phyloP scores from a whole-genome alignment of 148 eudicot genomes.

The Rhododendron williamsianum region DNA sequence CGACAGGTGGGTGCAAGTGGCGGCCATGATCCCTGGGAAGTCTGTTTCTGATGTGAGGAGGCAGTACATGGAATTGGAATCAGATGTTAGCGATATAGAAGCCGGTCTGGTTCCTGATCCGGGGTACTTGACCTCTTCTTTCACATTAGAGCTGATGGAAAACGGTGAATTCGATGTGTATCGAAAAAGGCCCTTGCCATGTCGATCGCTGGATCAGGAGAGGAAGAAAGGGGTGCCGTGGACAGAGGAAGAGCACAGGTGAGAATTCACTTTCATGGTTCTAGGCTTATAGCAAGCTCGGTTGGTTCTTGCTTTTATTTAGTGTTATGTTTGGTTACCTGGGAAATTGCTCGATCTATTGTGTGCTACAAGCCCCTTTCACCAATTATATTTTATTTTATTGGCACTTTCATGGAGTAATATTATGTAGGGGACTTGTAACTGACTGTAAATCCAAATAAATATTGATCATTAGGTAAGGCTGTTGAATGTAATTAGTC shows the following conservation, averaged over 20 bases:
- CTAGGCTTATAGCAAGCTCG: neutral
- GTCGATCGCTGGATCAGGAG: constrained; percentile 61
- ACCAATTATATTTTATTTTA: neutral
- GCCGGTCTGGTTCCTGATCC: constrained; percentile 82
- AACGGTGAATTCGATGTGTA: constrained; percentile 30
- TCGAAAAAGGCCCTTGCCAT: constrained; percentile 28
- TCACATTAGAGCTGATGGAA: constrained; percentile 52
- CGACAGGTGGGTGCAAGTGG: constrained; percentile 70
- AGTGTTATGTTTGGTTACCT: neutral
- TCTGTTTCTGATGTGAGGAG: constrained; percentile 58
- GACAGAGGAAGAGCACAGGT: constrained; percentile 99
- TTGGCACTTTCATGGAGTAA: neutral
- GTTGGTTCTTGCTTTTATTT: neutral
- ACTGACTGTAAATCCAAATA: neutral
- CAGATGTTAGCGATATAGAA: constrained; percentile 78
- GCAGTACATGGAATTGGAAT: constrained; percentile 60
- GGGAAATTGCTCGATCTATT: neutral
- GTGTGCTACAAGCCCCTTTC: neutral
- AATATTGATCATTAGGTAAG: neutral
- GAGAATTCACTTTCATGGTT: neutral
- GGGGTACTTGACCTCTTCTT: constrained; percentile 59
- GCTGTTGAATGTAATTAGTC: neutral
- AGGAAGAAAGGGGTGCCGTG: constrained; percentile 93
- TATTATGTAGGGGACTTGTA: neutral
- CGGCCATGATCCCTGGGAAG: constrained; percentile 73